Base-by-base conservation (phyloP, 1,139 yeast species). In the Blastobotrys malaysiensis region DNA sequence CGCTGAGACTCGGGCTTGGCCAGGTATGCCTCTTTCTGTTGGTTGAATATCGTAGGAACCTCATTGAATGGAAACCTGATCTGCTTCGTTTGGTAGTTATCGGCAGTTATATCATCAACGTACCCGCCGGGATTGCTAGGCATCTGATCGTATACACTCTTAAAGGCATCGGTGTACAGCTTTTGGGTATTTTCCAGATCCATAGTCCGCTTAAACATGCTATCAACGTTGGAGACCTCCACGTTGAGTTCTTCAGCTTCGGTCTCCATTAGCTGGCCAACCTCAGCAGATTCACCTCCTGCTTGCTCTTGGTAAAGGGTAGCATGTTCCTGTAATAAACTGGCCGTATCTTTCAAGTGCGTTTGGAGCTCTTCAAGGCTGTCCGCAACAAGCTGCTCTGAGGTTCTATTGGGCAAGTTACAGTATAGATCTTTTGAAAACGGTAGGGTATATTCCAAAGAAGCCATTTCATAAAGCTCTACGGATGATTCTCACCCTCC, bases 1-100 rank as follows among this genome's bases (percentile, higher is more conserved):
- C 45, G 39, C 48, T 51, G 46, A 43, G 46, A 43, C 45, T 51
- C 50, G 21, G 19, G 20, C 24, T 43, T 36, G 13, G 26, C 39
- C 20, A 47, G 18, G 18, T 48, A 44, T 22, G 16, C 16, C 5
- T 5, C 26, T 22, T n/a, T 44, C 14, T 20, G 46, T 16, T n/a
- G n/a, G 2, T 44, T 11, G 14, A 20, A 20, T 20, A 1, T 11
- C 14, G 14, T n/a, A 1, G 46, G 39, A 2, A n/a, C 39, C 5
- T 31, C 39, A n/a, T 31, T 31, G 7, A 31, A 31, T 31, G 39
- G 39, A 7, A 31, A 31, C 39, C n/a, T n/a, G 14, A 13, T 13
- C 39, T n/a, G 14, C 11, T 31, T 31, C 4, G 39, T 13, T 5
- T 13, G 16, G 16, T 31, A 31, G 39, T 31, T 31, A 16, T 31